Evolutionary conservation across 1,284 basidiomycete species (phyloP).

Genomic region (Ganoderma sinense): DNA sequence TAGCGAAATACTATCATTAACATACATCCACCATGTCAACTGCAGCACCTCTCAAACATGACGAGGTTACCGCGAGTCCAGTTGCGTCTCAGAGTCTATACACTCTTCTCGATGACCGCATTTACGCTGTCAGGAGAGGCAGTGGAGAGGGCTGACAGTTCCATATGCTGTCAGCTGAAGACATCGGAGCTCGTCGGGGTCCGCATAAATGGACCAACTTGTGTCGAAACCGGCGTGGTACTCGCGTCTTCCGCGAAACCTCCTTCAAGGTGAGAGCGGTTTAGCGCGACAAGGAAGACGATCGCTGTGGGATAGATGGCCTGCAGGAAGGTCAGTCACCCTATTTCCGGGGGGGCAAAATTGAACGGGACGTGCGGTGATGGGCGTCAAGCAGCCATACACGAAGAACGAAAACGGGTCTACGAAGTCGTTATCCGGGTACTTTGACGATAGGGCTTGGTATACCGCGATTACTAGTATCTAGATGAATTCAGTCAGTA

Average conservation of each 20-base stretch:
- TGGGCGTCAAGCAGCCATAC: not conserved
- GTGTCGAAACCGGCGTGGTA: not conserved
- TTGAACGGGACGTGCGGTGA: not conserved
- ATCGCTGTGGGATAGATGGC: conserved; percentile 1
- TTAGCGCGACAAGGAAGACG: not conserved
- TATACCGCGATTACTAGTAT: not conserved
- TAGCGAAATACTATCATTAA: too few species aligned
- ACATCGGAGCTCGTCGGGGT: not conserved
- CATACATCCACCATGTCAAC: not conserved
- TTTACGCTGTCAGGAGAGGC: not conserved
- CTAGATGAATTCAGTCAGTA: not conserved
- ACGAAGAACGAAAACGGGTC: not conserved
- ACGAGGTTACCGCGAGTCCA: not conserved
- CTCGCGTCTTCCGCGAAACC: not conserved
- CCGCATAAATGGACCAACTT: not conserved
- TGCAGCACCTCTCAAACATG: not conserved
- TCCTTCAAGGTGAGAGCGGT: conserved; percentile 19
- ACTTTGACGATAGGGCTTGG: not conserved
- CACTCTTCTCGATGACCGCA: not conserved
- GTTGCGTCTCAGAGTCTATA: not conserved
- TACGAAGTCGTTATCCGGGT: not conserved
- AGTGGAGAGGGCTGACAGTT: not conserved
- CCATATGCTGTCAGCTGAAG: not conserved
- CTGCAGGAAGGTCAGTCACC: too few species aligned
- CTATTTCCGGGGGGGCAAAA: too few species aligned